Evolutionary conservation across 1,284 basidiomycete genomes (phyloP), one percentile per base, ranked within the genome.

Genomic region (Cystobasidium slooffiae): DNA sequence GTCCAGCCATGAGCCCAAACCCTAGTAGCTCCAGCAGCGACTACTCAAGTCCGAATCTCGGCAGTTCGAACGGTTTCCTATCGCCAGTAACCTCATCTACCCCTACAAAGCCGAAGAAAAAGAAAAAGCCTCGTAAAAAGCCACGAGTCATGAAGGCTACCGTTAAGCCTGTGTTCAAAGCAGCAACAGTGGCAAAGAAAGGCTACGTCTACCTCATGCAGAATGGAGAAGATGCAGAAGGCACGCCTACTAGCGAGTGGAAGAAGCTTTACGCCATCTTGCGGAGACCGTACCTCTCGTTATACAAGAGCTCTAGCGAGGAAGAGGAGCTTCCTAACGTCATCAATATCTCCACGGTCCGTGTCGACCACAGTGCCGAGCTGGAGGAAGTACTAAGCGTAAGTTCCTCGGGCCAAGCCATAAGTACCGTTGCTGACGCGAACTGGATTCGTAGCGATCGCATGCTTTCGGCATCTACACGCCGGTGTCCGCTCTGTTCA

Each of bases 351-450:
- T 87, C 85, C 31, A 90, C 90, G 44, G 91, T 94, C 56, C 91
- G 92, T 77, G 89, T 97, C 18, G 91, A 93, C 80, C 88, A 88
- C 77, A 93, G 92, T 80, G 88, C 91, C 37, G 91, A 91, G 77
- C 93, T 97, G 81, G 93, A 95, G 83, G 83, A 84, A 53, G 86
- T 98, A 74, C 87, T 97, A 58, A 91, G 90, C 80, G 94, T 95
- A 82, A 2, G 14, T 3, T 20, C 16, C 5, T 22, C 37, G 31
- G 8, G 9, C 37, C 7, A 22, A 49, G n/a, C 14, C 20, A 22
- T 74, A 24, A 10, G 52, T 12, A 5, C n/a, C 47, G 22, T 22
- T 22, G 31, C 46, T 31, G n/a, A 65, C 41, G 16, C 22, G 31
- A 37, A 6, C 22, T 37, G 5, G 18, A 0, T 66, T 18, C 52